Conservation (phyloP, 1,284 basidiomycete species). For the Gymnopus androsaceus region DNA sequence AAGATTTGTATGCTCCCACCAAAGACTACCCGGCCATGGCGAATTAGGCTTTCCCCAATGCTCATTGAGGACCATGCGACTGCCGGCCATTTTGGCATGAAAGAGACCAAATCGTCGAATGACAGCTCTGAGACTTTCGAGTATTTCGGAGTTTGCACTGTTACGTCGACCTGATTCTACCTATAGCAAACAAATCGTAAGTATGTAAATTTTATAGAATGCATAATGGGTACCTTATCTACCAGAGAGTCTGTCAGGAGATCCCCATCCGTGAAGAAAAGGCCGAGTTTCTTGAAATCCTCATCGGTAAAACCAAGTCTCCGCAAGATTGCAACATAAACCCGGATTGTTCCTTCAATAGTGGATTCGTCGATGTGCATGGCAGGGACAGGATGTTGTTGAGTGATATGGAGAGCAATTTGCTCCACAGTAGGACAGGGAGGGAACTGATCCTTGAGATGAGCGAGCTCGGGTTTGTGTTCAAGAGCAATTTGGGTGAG, state of each 20-base stretch:
- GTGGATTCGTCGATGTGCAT: slow-evolving; percentile 22
- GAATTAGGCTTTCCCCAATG: too few relatives aligned
- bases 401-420: slow-evolving; percentile 20
- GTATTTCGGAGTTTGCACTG: slow-evolving; percentile 1
- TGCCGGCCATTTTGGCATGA: too few relatives aligned
- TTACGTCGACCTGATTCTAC: slow-evolving; percentile 19
- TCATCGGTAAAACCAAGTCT: slow-evolving; percentile 11
- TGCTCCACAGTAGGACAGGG: slow-evolving; percentile 17
- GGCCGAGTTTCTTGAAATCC: slow-evolving; percentile 16
- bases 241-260: slow-evolving; percentile 20
- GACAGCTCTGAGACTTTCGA: slow-evolving; percentile 9
- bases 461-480: slow-evolving; percentile 9
- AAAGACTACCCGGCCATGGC: too few relatives aligned
- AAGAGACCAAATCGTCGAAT: slow-evolving; percentile 18
- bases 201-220: neutral
- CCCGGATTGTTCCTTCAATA: slow-evolving; percentile 19
- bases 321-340: slow-evolving; percentile 5
- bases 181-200: slow-evolving; percentile 3
- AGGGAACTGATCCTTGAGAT: slow-evolving; percentile 6
- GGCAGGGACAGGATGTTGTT: slow-evolving; percentile 23
- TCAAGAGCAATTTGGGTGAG: slow-evolving; percentile 16
- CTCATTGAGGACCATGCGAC: too few relatives aligned
- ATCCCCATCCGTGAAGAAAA: slow-evolving; percentile 23
- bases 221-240: slow-evolving; percentile 19
- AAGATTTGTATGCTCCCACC: too few relatives aligned